Conservation (phyloP, 75 land plant species). For the Pinus albicaulis region DNA sequence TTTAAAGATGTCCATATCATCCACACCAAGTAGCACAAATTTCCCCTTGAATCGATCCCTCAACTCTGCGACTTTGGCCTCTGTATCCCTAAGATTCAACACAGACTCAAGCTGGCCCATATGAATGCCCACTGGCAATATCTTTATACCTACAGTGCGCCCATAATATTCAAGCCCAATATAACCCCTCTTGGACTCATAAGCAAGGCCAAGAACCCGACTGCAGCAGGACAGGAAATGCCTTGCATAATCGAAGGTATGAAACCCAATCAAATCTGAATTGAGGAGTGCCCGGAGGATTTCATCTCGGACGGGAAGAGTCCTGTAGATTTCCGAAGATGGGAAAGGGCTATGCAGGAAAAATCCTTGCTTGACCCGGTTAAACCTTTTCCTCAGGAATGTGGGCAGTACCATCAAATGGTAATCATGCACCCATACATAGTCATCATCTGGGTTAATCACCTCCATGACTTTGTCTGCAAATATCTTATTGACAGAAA, state of each 20-base stretch:
- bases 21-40: constrained; percentile 38
- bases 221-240: constrained; percentile 50
- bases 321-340: constrained; percentile 45
- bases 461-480: constrained; percentile 70
- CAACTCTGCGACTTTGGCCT: constrained; percentile 32
- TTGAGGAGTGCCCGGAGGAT: constrained; percentile 31
- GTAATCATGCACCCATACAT: constrained; percentile 70
- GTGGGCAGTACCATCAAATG: constrained; percentile 55
- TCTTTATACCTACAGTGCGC: constrained; percentile 58
- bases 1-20: constrained; percentile 53
- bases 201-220: constrained; percentile 35
- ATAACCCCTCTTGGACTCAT: constrained; percentile 54
- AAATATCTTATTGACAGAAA: constrained; percentile 65
- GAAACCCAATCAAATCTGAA: constrained; percentile 39
- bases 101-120: constrained; percentile 46
- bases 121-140: constrained; percentile 51
- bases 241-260: constrained; percentile 43
- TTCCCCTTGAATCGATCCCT: constrained; percentile 31
- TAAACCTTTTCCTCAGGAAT: constrained; percentile 39
- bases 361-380: constrained; percentile 37
- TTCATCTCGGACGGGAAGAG: constrained; percentile 40
- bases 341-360: constrained; percentile 58
- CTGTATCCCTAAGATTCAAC: constrained; percentile 27
- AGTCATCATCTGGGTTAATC: constrained; percentile 66
- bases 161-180: constrained; percentile 59